These are phyloP conservation scores for Logfia minima DNA, from an alignment of 129 eudicot species.

Conservation along the genomic window DNA sequence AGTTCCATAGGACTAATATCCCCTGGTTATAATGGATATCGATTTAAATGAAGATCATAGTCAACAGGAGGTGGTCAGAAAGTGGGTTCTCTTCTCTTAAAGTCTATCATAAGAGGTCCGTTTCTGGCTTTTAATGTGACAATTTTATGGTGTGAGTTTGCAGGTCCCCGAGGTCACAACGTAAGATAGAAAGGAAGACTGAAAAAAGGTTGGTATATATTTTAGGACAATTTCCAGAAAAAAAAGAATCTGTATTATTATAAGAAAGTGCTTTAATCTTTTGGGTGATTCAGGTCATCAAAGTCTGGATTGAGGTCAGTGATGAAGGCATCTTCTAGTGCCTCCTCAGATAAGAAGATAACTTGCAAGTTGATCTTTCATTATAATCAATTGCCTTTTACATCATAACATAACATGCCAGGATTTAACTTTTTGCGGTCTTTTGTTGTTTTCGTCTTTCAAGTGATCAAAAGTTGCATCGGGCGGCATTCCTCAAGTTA, in stretches of 20 bases:
- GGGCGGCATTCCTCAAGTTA: conserved; percentile 59
- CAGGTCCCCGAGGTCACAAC: conserved; percentile 29
- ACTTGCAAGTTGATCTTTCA: conserved; percentile 50
- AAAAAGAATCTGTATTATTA: background rate
- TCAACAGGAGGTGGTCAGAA: conserved; percentile 25
- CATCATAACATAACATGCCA: conserved; percentile 15
- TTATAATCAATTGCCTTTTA: background rate
- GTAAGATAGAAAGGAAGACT: conserved; percentile 22
- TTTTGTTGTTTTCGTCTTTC: conserved; percentile 14
- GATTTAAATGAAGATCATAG: conserved; percentile 28
- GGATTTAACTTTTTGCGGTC: conserved; percentile 19
- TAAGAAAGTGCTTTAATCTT: background rate
- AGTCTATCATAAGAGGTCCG: background rate
- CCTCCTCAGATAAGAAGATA: conserved; percentile 28
- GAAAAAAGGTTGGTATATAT: conserved; percentile 33
- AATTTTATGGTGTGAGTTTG: conserved; percentile 15
- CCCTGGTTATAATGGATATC: conserved; percentile 28
- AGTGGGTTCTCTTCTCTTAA: conserved; percentile 40
- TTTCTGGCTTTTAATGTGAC: conserved; percentile 1
- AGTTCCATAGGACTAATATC: conserved; percentile 23
- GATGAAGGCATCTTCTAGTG: conserved; percentile 27
- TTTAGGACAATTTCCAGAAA: background rate
- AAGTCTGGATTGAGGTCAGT: conserved; percentile 34
- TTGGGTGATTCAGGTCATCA: conserved; percentile 45
- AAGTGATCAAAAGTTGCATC: conserved; percentile 70